Base-by-base conservation (phyloP, 169 alveolate genomes). In the Plasmodium relictum region DNA sequence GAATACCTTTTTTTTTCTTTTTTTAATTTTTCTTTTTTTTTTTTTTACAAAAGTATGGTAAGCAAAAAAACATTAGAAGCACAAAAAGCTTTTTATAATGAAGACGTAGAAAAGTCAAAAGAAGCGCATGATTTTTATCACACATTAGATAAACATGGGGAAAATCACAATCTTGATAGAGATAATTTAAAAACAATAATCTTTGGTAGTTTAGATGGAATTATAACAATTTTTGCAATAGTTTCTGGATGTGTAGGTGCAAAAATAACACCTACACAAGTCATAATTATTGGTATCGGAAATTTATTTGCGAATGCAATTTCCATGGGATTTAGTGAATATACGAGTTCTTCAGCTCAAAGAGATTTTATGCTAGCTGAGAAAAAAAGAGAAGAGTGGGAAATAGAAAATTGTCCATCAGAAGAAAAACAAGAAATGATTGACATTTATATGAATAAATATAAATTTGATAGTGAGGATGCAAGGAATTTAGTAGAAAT, bases 221-320 rank as follows among this genome's bases (percentile, higher is more conserved):
- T 97, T 37, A 95, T 97, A 26, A 96, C 98, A 10, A 96, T 96
- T 61, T 97, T 96, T 88, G 97, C 98, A 1, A 93, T 96, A 8
- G 98, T 97, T 37, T 95, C 98, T 16, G 98, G 98, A 6, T 95
- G 97, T 66, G 97, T 95, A 24, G 98, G 98, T 18, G 98, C 98
- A 22, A 89, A 94, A 24, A 88, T 97, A 61, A 92, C 97, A 48
- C 97, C 97, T n/a, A 71, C 95, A 9, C 96, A 95, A 73, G 94
- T 96, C 48, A 88, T 97, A 24, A 95, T 95, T 62, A 94, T 97
- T 42, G 96, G 98, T 31, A 73, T 96, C 26, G 98, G 98, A 5
- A 95, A 96, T 73, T 92, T 97, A 24, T 83, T 97, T 63, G 98
- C 98, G 5, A 97, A 96, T 39, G 98, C 98, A 4, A 94, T 97